Evolutionary conservation across 2,329 filamentous ascomycete species (phyloP).

Genomic region (Penicillium psychrosexuale): DNA sequence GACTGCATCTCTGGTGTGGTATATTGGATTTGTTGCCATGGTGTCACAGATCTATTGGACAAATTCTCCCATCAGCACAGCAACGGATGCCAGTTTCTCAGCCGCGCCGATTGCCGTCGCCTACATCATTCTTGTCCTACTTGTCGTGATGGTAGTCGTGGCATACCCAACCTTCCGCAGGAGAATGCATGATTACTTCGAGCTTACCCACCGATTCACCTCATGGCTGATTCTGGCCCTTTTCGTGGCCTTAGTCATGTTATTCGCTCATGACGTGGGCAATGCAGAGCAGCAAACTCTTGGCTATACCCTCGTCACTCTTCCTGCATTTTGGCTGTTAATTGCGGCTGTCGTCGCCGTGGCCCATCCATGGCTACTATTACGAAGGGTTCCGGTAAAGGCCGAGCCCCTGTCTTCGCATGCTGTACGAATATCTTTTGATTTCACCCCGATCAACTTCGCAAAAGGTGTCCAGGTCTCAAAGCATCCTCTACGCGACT

Average conservation of each 20-base stretch:
- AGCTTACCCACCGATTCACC: constrained; percentile 66
- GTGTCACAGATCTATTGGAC: constrained; percentile 31
- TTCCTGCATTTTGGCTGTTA: constrained; percentile 66
- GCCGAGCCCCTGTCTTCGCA: constrained; percentile 68
- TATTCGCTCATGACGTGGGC: constrained; percentile 49
- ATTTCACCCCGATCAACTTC: constrained; percentile 58
- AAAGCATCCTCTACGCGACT: constrained; percentile 64
- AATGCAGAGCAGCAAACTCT: constrained; percentile 34
- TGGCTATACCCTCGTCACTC: constrained; percentile 42
- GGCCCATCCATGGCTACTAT: constrained; percentile 67
- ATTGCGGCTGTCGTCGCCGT: constrained; percentile 61
- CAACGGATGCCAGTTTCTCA: constrained; percentile 19
- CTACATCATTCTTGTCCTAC: constrained; percentile 56
- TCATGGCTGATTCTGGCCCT: constrained; percentile 65
- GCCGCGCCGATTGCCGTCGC: constrained; percentile 50
- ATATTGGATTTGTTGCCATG: constrained; percentile 32
- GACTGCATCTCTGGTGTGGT: constrained; percentile 49
- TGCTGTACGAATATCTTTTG: constrained; percentile 67
- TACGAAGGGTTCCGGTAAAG: constrained; percentile 64
- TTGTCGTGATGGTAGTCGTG: constrained; percentile 58
- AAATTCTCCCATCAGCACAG: constrained; percentile 14
- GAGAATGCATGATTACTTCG: constrained; percentile 65
- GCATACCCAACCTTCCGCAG: constrained; percentile 63
- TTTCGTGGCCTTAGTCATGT: constrained; percentile 62
- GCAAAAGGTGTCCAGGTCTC: constrained; percentile 60